Percentiles rank a stretch among this genome's conserved stretches.
phyloP scores from a whole-genome alignment of 768 basidiomycete genomes.

The Albatrellus ellisii region DNA sequence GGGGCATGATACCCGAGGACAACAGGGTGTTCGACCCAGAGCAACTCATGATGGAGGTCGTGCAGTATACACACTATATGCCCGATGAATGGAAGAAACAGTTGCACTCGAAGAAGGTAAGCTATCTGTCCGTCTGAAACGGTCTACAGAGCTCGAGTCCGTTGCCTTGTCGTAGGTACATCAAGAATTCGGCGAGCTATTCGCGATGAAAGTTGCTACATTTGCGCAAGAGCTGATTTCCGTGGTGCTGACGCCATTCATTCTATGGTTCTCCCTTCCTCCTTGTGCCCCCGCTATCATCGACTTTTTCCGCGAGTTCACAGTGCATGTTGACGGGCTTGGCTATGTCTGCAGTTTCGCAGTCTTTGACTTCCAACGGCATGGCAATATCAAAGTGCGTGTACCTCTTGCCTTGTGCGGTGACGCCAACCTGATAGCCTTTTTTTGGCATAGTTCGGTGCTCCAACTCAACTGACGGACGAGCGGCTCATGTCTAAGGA shows the following conservation, averaged over 20 bases:
- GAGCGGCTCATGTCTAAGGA: conserved; percentile 76
- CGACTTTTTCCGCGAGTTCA: conserved; percentile 98
- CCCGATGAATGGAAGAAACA: conserved; percentile 85
- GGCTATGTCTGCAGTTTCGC: conserved; percentile 98
- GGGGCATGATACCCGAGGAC: conserved; percentile 95
- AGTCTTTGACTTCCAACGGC: conserved; percentile 93
- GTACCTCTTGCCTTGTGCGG: background rate
- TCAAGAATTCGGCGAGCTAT: conserved; percentile 81
- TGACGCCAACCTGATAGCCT: background rate
- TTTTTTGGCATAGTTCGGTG: conserved; percentile 55
- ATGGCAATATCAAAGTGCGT: conserved; percentile 79
- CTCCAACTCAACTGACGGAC: conserved; percentile 53
- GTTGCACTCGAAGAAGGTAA: conserved; percentile 46
- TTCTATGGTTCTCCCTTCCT: conserved; percentile 89
- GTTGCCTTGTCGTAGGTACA: conserved; percentile 75
- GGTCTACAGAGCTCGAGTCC: too few species aligned
- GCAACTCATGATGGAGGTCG: conserved; percentile 81
- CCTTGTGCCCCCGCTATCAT: conserved; percentile 81
- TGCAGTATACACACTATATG: conserved; percentile 92
- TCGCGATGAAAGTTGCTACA: conserved; percentile 82
- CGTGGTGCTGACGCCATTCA: conserved; percentile 86
- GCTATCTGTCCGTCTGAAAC: background rate
- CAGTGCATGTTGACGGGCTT: conserved; percentile 90
- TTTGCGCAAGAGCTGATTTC: conserved; percentile 85
- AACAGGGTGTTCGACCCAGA: conserved; percentile 92